Percentiles rank a stretch among this genome's conserved stretches.
phyloP scores from a whole-genome alignment of 2,329 filamentous ascomycete genomes.

The Cryphonectria japonica region DNA sequence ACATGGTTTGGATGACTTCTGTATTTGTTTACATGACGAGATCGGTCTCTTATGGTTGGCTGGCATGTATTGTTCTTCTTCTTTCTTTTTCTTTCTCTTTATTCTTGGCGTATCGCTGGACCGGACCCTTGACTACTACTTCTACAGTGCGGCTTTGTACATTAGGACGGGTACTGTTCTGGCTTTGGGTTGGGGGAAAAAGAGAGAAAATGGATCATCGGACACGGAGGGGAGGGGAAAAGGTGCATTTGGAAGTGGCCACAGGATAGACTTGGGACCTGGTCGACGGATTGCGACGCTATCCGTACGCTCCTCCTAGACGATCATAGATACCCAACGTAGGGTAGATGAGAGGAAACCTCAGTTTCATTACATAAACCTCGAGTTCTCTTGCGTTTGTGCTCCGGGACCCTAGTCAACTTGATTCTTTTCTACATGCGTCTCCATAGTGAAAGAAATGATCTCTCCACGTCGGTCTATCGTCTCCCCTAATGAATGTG shows the following conservation, averaged over 20 bases:
- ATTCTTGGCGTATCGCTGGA: background rate
- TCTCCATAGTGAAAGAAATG: background rate
- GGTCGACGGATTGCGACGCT: background rate
- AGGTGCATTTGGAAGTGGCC: background rate
- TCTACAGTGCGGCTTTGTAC: background rate
- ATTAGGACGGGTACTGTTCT: background rate
- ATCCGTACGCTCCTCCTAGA: background rate
- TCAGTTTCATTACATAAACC: background rate
- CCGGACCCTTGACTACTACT: background rate
- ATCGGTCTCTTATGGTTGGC: background rate
- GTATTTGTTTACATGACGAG: background rate
- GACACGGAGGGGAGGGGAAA: background rate
- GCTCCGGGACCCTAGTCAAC: background rate
- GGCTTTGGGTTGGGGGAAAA: background rate
- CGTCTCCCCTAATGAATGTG: background rate
- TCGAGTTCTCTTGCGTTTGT: background rate
- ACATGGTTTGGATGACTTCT: background rate
- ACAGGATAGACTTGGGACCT: background rate
- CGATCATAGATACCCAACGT: background rate
- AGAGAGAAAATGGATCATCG: background rate
- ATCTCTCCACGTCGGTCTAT: background rate
- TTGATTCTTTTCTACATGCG: background rate
- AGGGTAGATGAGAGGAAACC: background rate
- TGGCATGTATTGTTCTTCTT: background rate
- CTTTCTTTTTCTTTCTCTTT: too few species aligned